Evolutionary conservation across 768 basidiomycete genomes (phyloP), one percentile per base, ranked within the genome.

Genomic region (Tephrocybe rancida): DNA sequence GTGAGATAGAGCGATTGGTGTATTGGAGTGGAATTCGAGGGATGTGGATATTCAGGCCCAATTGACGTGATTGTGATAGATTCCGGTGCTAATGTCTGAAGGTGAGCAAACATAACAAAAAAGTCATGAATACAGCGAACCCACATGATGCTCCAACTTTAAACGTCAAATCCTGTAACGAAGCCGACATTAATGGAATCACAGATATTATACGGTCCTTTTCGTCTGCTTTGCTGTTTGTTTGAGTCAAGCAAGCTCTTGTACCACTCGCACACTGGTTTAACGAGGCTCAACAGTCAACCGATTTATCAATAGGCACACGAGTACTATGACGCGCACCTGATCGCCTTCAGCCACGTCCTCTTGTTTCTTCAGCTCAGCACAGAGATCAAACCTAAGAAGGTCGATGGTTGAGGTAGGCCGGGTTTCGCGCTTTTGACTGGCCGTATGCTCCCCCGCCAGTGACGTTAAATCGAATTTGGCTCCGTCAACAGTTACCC

Each of bases 161-260:
- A 49, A 66, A 68, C 42, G 60, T 60, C 24, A 74, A 64, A 18
- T 74, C 52, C 26, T 77, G 60, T 16, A 64, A 64, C 27, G 67
- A 64, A 4, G 70, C 63, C 56, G 77, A 73, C 8, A 85, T 88
- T 26, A 94, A 62, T n/a, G 90, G 85, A 50, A 95, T 83, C n/a
- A 92, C 89, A 26, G 83, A 74, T 24, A 84, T 73, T 61, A 95
- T 69, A 46, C 90, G 80, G 58, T 90, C 86, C 2, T 72, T 50
- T 35, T 74, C 67, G 19, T 73, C 77, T 1, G 65, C 59, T 68
- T 88, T 91, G 60, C 72, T 60, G 61, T 92, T 92, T 29, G 75
- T 79, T 60, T 80, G 82, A 3, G 82, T 87, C 26, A 92, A 72
- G 70, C 93, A 95, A 44, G 84, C 88, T 61, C 86, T 77, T 44